These are phyloP conservation scores for Pseudogymnoascus sp. DNA, from an alignment of 2,329 filamentous ascomycete species.

Conservation along the genomic window DNA sequence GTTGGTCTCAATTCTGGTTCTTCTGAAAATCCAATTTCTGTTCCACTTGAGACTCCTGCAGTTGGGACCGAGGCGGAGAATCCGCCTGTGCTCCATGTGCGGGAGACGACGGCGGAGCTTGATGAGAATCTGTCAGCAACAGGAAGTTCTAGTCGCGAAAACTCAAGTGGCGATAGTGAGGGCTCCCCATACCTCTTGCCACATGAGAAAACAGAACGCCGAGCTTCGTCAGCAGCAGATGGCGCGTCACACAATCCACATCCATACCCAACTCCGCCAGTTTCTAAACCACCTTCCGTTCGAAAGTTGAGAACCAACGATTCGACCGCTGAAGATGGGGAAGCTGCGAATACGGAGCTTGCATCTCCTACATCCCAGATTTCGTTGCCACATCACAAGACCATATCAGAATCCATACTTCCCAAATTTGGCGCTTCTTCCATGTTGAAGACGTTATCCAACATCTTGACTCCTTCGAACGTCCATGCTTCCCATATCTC, in stretches of 20 bases:
- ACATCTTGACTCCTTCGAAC: constrained; percentile 53
- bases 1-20: constrained; percentile 72
- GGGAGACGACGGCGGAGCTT: constrained; percentile 18
- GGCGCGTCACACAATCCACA: constrained; percentile 22
- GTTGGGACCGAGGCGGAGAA: constrained; percentile 18
- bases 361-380: constrained; percentile 1
- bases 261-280: constrained; percentile 52
- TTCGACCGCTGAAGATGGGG: constrained; percentile 33
- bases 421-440: constrained; percentile 36
- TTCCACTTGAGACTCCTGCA: constrained; percentile 25
- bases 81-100: constrained; percentile 17
- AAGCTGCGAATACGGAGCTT: constrained; percentile 27
- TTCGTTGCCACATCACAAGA: constrained; percentile 30
- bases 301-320: constrained; percentile 37
- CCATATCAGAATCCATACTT: constrained; percentile 37
- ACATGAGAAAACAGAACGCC: constrained; percentile 21
- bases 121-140: constrained; percentile 21
- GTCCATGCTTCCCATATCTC: constrained; percentile 64
- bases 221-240: constrained; percentile 20
- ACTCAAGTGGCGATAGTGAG: constrained; percentile 21
- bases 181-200: constrained; percentile 17
- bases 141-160: constrained; percentile 22
- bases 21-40: constrained; percentile 38
- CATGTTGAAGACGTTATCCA: constrained; percentile 52
- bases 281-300: constrained; percentile 41